Evolutionary conservation across 2,329 filamentous ascomycete species (phyloP), one percentile per base, ranked within the genome.

Genomic region (Ophiognomonia clavigignenti-juglandacearum): DNA sequence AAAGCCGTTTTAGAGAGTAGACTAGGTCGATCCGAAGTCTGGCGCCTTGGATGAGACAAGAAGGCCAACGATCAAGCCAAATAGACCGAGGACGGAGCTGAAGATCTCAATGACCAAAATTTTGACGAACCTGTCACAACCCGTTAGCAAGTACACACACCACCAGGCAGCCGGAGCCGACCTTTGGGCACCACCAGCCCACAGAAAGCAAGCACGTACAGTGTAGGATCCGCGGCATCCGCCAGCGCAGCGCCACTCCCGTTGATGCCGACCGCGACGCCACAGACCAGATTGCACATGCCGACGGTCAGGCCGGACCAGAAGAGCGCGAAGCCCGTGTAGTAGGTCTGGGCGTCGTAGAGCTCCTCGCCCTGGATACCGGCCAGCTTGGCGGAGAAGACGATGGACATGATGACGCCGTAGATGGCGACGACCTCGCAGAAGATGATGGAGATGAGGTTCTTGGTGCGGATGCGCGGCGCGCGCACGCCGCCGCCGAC

Each of bases 351-450:
- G 43, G 79, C 82, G 11, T 85, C 85, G 70, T 85, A 86, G 24
- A 90, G 68, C 16, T 77, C 75, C 32, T 84, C 79, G 47, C 77
- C 77, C 36, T 74, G 63, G 24, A 93, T 78, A 47, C 77, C 67
- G 58, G 80, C 78, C 59, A 98, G 72, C 70, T 96, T 95, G 53
- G 91, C 80, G 37, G 91, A 95, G 74, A 97, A 97, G 61, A 98
- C 87, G 66, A 98, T 98, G 60, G 91, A 86, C 90, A 98, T 98
- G 72, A 98, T 98, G 70, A 98, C 92, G 61, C 95, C 95, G 78
- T 98, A 98, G 69, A 98, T 98, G 69, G 93, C 93, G 62, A 98
- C 93, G 63, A 98, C 93, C 73, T 98, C 93, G 75, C 93, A 98
- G 74, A 98, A 98, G 72, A 98, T 97, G 70, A 98, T 98, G 61